A percentile compares a stretch with the other conserved stretches of the same genome.
Evolutionary conservation across 2,329 filamentous ascomycete genomes (phyloP).

Genomic region (Aspergillus transmontanensis): DNA sequence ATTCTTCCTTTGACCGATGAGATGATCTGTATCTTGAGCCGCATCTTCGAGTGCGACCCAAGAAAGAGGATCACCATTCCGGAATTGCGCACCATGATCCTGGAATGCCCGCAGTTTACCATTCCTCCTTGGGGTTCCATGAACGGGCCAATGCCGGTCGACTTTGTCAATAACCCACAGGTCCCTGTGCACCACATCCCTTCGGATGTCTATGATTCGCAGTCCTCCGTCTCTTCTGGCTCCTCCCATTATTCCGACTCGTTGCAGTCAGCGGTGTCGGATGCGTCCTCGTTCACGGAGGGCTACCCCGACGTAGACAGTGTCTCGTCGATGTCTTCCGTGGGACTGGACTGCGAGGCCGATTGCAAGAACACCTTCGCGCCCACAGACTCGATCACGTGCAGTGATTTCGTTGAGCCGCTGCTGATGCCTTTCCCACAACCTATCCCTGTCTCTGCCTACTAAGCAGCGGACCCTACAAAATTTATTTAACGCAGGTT

Average conservation of each 20-base stretch:
- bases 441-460: slow-evolving; percentile 31
- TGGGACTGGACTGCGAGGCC: slow-evolving; percentile 33
- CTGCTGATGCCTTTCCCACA: slow-evolving; percentile 26
- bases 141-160: slow-evolving; percentile 36
- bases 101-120: slow-evolving; percentile 75
- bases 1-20: slow-evolving; percentile 91
- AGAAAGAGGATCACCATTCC: slow-evolving; percentile 77
- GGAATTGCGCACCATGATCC: slow-evolving; percentile 76
- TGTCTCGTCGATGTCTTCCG: slow-evolving; percentile 37
- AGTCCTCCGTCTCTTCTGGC: slow-evolving; percentile 41
- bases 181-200: slow-evolving; percentile 39
- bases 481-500: slow-evolving; percentile 20
- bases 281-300: slow-evolving; percentile 43
- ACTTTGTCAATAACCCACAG: slow-evolving; percentile 38
- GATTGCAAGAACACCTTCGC: slow-evolving; percentile 35
- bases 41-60: slow-evolving; percentile 86
- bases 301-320: slow-evolving; percentile 40
- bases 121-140: slow-evolving; percentile 45
- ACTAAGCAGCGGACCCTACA: slow-evolving; percentile 18
- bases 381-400: slow-evolving; percentile 27
- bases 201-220: slow-evolving; percentile 36
- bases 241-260: slow-evolving; percentile 41
- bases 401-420: slow-evolving; percentile 34
- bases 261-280: slow-evolving; percentile 43
- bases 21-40: slow-evolving; percentile 81